phyloP scores from a whole-genome alignment of 2,329 filamentous ascomycete species.

The Diaporthe vaccinii region DNA sequence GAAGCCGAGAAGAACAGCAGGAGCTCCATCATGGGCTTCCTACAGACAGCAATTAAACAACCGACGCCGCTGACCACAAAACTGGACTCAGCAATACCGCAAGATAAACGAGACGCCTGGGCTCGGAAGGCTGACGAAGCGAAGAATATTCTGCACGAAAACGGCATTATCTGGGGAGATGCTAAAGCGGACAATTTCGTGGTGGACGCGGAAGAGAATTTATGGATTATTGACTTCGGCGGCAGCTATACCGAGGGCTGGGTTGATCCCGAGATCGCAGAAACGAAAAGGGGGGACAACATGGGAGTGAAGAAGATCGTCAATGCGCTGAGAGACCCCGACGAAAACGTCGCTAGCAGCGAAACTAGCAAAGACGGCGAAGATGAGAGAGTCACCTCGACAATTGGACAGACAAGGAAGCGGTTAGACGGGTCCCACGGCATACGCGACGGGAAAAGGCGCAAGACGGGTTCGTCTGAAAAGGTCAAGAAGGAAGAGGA shows the following conservation, averaged over 20 bases:
- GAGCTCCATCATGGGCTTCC: conserved; percentile 32
- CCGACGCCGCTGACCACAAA: conserved; percentile 26
- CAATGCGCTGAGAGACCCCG: conserved; percentile 28
- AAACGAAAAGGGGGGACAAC: conserved; percentile 29
- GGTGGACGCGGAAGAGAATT: conserved; percentile 47
- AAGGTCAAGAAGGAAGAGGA: neutral
- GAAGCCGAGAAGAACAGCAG: neutral
- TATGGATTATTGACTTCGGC: conserved; percentile 50
- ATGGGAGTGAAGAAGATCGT: conserved; percentile 35
- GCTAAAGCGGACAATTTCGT: conserved; percentile 50
- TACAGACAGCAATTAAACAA: conserved; percentile 26
- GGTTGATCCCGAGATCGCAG: conserved; percentile 42
- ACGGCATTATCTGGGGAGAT: conserved; percentile 48
- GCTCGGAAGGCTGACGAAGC: conserved; percentile 17
- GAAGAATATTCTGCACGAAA: conserved; percentile 7
- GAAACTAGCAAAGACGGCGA: neutral
- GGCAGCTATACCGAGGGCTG: conserved; percentile 49
- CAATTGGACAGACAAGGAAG: neutral
- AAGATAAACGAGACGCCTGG: conserved; percentile 28
- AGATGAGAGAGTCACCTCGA: neutral
- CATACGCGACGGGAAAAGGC: neutral
- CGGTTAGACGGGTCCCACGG: neutral
- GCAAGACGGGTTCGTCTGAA: neutral
- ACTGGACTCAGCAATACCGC: conserved; percentile 10
- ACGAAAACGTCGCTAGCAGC: conserved; percentile 4